Conservation (phyloP, 2,329 filamentous ascomycete genomes). For the Aspergillus nomiae region DNA sequence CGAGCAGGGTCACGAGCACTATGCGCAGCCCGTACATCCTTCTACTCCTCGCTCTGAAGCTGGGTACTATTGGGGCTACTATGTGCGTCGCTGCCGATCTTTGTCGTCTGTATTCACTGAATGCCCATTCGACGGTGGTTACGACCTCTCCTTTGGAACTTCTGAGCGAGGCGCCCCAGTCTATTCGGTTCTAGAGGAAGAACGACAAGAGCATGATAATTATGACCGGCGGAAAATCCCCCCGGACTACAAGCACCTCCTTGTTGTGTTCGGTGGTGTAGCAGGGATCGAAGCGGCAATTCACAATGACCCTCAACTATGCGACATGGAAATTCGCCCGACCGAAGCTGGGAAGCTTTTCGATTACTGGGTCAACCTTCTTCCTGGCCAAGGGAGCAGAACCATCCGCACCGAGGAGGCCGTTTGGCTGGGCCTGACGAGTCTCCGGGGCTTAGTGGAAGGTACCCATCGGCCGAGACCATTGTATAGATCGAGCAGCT, state of each 20-base stretch:
- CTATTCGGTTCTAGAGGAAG: slow-evolving; percentile 42
- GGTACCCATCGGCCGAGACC: slow-evolving; percentile 18
- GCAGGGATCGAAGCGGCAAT: slow-evolving; percentile 77
- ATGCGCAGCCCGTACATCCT: slow-evolving; percentile 66
- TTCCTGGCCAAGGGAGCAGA: slow-evolving; percentile 77
- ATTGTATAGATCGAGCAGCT: not conserved
- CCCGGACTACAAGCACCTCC: slow-evolving; percentile 62
- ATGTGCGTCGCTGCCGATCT: slow-evolving; percentile 64
- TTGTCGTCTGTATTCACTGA: slow-evolving; percentile 78
- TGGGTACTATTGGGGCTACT: slow-evolving; percentile 87
- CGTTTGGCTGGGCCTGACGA: slow-evolving; percentile 73
- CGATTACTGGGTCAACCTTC: slow-evolving; percentile 80
- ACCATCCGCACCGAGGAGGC: slow-evolving; percentile 85
- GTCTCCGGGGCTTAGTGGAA: slow-evolving; percentile 60
- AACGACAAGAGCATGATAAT: slow-evolving; percentile 23
- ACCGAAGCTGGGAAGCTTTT: slow-evolving; percentile 71
- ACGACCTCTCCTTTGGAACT: slow-evolving; percentile 80
- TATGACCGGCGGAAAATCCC: slow-evolving; percentile 37
- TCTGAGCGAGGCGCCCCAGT: slow-evolving; percentile 70
- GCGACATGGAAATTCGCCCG: slow-evolving; percentile 64
- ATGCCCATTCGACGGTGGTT: slow-evolving; percentile 72
- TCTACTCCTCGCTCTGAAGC: slow-evolving; percentile 69
- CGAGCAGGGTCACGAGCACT: slow-evolving; percentile 32
- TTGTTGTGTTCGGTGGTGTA: slow-evolving; percentile 80
- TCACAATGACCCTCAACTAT: slow-evolving; percentile 60